phyloP scores from a whole-genome alignment of 2,329 filamentous ascomycete genomes.

The Amesomyces nigricolor region DNA sequence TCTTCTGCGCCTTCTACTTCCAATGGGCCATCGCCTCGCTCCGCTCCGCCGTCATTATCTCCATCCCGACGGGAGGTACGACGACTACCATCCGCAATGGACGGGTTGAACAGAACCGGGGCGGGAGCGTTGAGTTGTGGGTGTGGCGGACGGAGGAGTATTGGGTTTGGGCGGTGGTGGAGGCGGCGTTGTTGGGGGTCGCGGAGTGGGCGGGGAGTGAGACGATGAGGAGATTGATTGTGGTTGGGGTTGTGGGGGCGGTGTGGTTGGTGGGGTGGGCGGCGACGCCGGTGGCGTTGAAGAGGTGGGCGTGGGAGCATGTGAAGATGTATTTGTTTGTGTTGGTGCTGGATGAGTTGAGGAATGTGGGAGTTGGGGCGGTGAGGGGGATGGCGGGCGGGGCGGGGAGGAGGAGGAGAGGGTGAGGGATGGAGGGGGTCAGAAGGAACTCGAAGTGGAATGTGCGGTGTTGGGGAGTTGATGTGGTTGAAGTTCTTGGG shows the following conservation, averaged over 20 bases:
- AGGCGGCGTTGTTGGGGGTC: conserved; percentile 8
- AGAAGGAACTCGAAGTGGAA: too few relatives aligned
- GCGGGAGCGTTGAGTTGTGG: conserved; percentile 1
- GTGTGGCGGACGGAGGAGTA: conserved; percentile 11
- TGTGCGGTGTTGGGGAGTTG: too few relatives aligned
- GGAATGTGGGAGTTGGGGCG: conserved; percentile 2
- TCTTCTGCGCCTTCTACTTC: conserved; percentile 18
- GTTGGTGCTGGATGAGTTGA: conserved; percentile 17
- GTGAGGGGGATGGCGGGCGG: not conserved
- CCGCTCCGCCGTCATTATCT: conserved; percentile 2
- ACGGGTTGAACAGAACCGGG: not conserved
- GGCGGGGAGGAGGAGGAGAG: not conserved
- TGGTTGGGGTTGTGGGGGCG: not conserved
- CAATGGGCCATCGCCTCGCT: conserved; percentile 19
- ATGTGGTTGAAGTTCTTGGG: too few relatives aligned
- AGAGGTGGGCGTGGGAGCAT: conserved; percentile 19
- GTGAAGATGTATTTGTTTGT: conserved; percentile 18
- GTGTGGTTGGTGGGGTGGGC: conserved; percentile 17
- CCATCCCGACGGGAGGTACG: not conserved
- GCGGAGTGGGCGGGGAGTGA: conserved; percentile 15
- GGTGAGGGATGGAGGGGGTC: not conserved
- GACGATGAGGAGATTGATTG: conserved; percentile 10
- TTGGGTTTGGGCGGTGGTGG: conserved; percentile 13
- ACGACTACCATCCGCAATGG: conserved; percentile 9
- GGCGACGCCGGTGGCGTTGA: conserved; percentile 15